A percentile compares a stretch with the other conserved stretches of the same genome.
Conservation (phyloP, 2,329 filamentous ascomycete genomes). For the Gyromitra esculenta region DNA sequence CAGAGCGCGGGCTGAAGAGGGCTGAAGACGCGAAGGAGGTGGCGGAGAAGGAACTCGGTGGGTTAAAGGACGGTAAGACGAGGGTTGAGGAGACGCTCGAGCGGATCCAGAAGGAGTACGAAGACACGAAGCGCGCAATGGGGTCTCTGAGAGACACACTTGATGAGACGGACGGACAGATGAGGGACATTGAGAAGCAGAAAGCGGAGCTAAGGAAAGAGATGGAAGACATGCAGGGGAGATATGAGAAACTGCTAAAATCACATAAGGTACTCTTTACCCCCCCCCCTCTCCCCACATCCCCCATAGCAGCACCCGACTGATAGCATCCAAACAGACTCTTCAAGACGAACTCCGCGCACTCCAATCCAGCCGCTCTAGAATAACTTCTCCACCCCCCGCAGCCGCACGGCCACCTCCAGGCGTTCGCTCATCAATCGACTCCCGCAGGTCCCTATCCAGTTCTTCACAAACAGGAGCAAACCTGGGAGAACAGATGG, state of each 20-base stretch:
- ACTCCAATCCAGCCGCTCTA: slow-evolving; percentile 56
- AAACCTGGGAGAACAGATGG: slow-evolving; percentile 48
- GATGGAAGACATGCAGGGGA: slow-evolving; percentile 78
- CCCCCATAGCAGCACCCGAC: background rate
- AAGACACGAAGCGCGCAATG: slow-evolving; percentile 80
- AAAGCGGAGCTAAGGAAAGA: slow-evolving; percentile 77
- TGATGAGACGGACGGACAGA: slow-evolving; percentile 86
- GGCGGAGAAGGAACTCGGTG: slow-evolving; percentile 75
- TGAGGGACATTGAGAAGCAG: slow-evolving; percentile 83
- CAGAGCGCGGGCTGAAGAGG: slow-evolving; percentile 78
- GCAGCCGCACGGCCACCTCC: slow-evolving; percentile 10
- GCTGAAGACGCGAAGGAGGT: slow-evolving; percentile 80
- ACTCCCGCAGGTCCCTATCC: slow-evolving; percentile 41
- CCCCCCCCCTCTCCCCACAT: too few species aligned
- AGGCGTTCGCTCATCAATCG: slow-evolving; percentile 38
- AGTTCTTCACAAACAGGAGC: slow-evolving; percentile 13
- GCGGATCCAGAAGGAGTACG: slow-evolving; percentile 75
- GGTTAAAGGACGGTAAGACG: slow-evolving; percentile 77
- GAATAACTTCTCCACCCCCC: slow-evolving; percentile 31
- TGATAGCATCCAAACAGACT: slow-evolving; percentile 18
- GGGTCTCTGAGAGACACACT: slow-evolving; percentile 79
- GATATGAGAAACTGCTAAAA: slow-evolving; percentile 82
- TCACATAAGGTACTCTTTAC: slow-evolving; percentile 65
- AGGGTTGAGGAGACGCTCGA: slow-evolving; percentile 78
- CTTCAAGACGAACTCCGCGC: slow-evolving; percentile 56